Base-by-base conservation (phyloP, 2,329 filamentous ascomycete genomes). In the Apiospora saccharicola region DNA sequence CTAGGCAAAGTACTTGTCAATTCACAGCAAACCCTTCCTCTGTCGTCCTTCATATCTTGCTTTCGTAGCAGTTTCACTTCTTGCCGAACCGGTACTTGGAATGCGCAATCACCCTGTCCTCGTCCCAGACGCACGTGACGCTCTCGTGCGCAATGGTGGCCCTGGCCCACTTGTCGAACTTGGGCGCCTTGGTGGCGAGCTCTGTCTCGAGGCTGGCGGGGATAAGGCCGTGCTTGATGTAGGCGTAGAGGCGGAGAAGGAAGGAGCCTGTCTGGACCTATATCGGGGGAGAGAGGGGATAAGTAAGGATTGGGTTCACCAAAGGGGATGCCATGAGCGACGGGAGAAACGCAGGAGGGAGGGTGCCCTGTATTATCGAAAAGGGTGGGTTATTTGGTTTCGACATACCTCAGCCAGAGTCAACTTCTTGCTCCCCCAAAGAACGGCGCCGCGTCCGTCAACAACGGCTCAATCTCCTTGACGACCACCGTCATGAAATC, bases 141-240 rank as follows among this genome's bases (percentile, higher is more conserved):
- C 64, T 74, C 34, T 69, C 46, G 30, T 74, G 71, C 3, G 57
- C 64, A 19, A 49, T 71, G 41, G 72, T 71, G 16, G 47, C 46
- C 46, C 22, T 70, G 24, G 72, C 72, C 72, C 72, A 74, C 24
- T 64, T 71, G 67, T 74, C 69, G 44, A 74, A 74, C 34, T 72
- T 71, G 69, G 71, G 71, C 37, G 72, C 67, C 64, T 68, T 53
- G 8, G 53, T 49, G 16, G 41, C 69, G 30, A 74, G 68, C 8
- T 68, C 68, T 14, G 46, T 26, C 13, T 53, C 53, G 14, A 72
- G 22, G 34, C 71, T 72, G 6, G 71, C 46, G 4, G 72, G 72
- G n/a, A 72, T 43, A 19, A 74, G 67, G 24, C 71, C 72, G 46
- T 71, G 51, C 22, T 70, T 74, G 19, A 69, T 61, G 30, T 67